Conservation (phyloP, 345 rosid genomes). For the Salix purpurea region DNA sequence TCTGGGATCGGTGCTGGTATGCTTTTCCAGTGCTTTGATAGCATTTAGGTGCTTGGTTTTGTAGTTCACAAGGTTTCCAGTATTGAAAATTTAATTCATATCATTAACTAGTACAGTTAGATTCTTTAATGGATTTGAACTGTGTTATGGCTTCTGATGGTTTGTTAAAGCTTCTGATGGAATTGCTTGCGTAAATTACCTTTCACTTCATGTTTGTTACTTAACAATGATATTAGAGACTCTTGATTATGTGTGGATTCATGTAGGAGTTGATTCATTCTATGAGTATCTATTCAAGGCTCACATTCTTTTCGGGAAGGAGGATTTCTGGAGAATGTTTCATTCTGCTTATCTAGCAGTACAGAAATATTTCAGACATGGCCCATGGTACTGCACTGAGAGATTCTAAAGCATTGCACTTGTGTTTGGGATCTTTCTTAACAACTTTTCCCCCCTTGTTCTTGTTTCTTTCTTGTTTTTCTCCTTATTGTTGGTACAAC, state of each 20-base stretch:
- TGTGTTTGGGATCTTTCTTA: neutral
- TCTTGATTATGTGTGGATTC: slow-evolving; percentile 20
- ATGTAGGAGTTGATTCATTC: slow-evolving; percentile 92
- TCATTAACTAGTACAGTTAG: neutral
- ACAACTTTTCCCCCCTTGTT: neutral
- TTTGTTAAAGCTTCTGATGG: neutral
- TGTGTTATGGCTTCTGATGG: neutral
- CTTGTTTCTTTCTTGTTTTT: neutral
- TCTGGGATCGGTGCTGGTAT: slow-evolving; percentile 97
- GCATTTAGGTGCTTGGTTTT: slow-evolving; percentile 1
- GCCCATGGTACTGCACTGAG: slow-evolving; percentile 66
- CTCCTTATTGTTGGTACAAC: neutral
- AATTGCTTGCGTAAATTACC: neutral
- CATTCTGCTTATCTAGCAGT: slow-evolving; percentile 83
- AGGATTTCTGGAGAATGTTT: slow-evolving; percentile 95
- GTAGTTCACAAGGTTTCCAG: slow-evolving; percentile 1
- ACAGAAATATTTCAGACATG: slow-evolving; percentile 90
- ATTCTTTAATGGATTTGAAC: neutral
- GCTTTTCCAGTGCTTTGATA: slow-evolving; percentile 13
- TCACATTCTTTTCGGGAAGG: slow-evolving; percentile 90
- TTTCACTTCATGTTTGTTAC: slow-evolving; percentile 6
- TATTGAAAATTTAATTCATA: neutral
- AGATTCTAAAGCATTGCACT: neutral
- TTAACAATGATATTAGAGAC: slow-evolving; percentile 27
- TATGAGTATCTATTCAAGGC: slow-evolving; percentile 93